Percentiles rank a stretch among this genome's conserved stretches.
Conservation (phyloP, 371 early-diverging fungal genomes). For the Actinomortierella ambigua region DNA sequence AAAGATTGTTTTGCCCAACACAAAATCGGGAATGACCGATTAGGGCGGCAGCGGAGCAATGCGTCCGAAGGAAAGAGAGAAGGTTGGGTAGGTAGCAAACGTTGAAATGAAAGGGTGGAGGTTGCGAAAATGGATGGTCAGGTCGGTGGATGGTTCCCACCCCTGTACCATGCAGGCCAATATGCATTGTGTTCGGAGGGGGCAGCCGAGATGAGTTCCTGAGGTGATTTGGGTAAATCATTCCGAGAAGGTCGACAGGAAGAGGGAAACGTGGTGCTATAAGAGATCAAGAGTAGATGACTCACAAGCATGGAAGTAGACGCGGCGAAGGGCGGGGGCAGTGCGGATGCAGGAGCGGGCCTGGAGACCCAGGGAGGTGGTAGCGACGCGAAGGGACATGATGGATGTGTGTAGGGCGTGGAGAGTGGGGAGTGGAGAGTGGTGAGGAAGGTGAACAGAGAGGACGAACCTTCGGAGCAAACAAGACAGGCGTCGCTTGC, state of each 20-base stretch:
- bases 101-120: not conserved
- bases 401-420: constrained; percentile 2
- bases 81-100: no score
- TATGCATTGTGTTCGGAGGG: no score
- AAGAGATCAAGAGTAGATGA: not conserved
- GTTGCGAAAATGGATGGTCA: not conserved
- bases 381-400: constrained; percentile 41
- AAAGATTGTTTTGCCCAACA: not conserved
- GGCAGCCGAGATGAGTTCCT: no score
- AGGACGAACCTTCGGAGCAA: not conserved
- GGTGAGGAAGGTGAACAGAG: constrained; percentile 5
- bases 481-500: no score
- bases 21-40: no score
- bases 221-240: no score
- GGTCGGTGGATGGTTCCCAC: no score
- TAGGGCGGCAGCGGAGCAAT: no score
- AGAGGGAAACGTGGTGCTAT: no score
- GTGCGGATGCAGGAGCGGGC: constrained; percentile 36
- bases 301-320: constrained; percentile 43
- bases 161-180: no score
- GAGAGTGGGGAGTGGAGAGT: constrained; percentile 15
- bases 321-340: constrained; percentile 41
- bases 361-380: constrained; percentile 23
- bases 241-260: not conserved
- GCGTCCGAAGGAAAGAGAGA: no score